A percentile compares a stretch with the other conserved stretches of the same genome.
Evolutionary conservation across 2,329 filamentous ascomycete genomes (phyloP).

Genomic region (Chaetoscypha palmicola): DNA sequence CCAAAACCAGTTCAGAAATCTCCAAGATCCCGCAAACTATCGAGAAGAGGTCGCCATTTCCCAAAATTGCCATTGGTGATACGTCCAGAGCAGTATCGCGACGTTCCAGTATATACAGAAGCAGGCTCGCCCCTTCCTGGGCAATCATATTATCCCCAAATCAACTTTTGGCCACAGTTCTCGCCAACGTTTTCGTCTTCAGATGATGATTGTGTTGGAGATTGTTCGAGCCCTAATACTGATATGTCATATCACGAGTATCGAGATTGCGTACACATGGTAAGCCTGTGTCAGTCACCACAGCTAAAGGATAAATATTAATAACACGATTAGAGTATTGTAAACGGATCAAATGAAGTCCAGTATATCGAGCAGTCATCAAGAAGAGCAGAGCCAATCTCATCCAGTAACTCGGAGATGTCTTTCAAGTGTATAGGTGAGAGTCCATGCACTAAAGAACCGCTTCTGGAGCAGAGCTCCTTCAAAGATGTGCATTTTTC

Average conservation of each 20-base stretch:
- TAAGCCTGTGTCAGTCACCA: too few relatives aligned
- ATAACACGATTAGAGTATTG: neutral
- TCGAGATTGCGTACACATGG: neutral
- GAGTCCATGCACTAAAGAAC: conserved; percentile 10
- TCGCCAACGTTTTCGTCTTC: conserved; percentile 1
- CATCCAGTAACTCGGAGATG: conserved; percentile 16
- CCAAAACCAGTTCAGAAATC: conserved; percentile 1
- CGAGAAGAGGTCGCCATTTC: neutral
- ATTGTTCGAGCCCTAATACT: conserved; percentile 3
- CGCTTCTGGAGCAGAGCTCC: conserved; percentile 16
- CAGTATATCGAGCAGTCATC: neutral
- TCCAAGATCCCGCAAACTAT: conserved; percentile 2
- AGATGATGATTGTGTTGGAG: conserved; percentile 3
- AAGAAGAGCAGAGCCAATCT: neutral
- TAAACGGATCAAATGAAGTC: neutral
- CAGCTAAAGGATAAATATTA: too few relatives aligned
- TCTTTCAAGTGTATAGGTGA: conserved; percentile 17
- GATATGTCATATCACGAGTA: neutral
- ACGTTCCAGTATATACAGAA: conserved; percentile 15
- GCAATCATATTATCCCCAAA: conserved; percentile 1
- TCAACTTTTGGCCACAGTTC: neutral
- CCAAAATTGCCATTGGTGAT: conserved; percentile 9
- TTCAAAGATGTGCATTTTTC: neutral
- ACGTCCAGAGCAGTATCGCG: conserved; percentile 16
- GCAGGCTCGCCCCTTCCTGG: conserved; percentile 3